phyloP scores from a whole-genome alignment of 2,329 filamentous ascomycete species.

The Fusarium begoniae region DNA sequence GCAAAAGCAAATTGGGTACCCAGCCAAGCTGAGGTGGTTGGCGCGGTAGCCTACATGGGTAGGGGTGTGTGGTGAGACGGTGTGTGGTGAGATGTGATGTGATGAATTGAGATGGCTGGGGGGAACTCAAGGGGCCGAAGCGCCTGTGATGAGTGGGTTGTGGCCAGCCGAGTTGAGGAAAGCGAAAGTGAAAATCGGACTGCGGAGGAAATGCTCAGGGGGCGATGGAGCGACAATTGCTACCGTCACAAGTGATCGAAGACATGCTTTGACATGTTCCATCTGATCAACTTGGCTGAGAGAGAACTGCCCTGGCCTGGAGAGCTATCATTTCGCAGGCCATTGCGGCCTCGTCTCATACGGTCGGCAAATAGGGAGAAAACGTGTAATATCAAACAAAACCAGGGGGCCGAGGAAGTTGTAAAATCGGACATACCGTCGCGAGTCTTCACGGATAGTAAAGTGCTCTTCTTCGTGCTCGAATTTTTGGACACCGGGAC shows the following conservation, averaged over 20 bases:
- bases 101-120: constrained; percentile 36
- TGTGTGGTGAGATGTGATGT: constrained; percentile 30
- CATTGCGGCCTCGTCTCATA: not conserved
- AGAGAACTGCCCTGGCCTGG: not conserved
- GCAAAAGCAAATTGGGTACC: constrained; percentile 41
- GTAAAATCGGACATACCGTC: constrained; percentile 57
- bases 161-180: constrained; percentile 23
- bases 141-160: constrained; percentile 38
- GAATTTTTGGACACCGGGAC: constrained; percentile 67
- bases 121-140: constrained; percentile 24
- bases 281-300: constrained; percentile 15
- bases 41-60: constrained; percentile 27
- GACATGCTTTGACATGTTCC: constrained; percentile 8
- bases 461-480: constrained; percentile 42
- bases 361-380: not conserved
- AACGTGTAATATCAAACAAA: not conserved
- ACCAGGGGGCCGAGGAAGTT: constrained; percentile 2
- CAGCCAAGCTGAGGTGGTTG: constrained; percentile 36
- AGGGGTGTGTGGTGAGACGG: constrained; percentile 28
- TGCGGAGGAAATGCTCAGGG: constrained; percentile 19
- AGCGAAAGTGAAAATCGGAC: constrained; percentile 9
- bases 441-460: constrained; percentile 56
- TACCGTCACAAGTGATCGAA: constrained; percentile 6
- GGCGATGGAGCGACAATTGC: constrained; percentile 18
- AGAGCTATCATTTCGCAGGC: not conserved